These are phyloP conservation scores for Candida taoyuanica DNA, from an alignment of 805 yeast species.

Conservation along the genomic window DNA sequence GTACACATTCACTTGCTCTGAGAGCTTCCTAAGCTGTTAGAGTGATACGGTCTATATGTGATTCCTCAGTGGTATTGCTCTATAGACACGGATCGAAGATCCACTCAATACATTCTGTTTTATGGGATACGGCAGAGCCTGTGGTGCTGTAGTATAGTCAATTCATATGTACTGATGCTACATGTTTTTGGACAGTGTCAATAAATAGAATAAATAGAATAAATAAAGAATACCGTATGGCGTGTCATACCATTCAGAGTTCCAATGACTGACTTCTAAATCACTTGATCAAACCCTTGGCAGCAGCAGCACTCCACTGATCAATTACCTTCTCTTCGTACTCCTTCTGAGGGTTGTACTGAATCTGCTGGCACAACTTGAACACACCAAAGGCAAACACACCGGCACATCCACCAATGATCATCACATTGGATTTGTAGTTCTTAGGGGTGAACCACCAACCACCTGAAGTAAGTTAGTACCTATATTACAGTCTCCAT, in stretches of 20 bases:
- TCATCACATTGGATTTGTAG: conserved; percentile 17
- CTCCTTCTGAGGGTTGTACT: conserved; percentile 19
- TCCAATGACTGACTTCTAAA: background rate
- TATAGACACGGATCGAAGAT: background rate
- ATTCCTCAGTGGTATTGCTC: too few species aligned
- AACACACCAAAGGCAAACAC: conserved; percentile 17
- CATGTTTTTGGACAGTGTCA: background rate
- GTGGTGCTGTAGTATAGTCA: background rate
- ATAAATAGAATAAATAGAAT: conserved; percentile 2
- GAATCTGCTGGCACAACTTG: conserved; percentile 14
- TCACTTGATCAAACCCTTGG: conserved; percentile 12
- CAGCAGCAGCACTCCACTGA: conserved; percentile 24
- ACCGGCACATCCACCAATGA: conserved; percentile 14
- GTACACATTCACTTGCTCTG: too few species aligned
- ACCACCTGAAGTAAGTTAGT: conserved; percentile 24
- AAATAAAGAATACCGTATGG: conserved; percentile 3
- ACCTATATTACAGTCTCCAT: too few species aligned
- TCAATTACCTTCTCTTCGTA: conserved; percentile 19
- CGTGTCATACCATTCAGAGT: background rate
- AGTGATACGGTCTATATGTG: too few species aligned
- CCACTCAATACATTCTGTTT: background rate
- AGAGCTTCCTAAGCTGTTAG: too few species aligned
- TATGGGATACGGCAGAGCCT: background rate
- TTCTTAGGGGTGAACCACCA: conserved; percentile 27
- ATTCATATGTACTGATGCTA: background rate